Evolutionary conservation across 352 stramenopile genomes (phyloP), one percentile per base, ranked within the genome.

Genomic region (Globisporangium ultimum): DNA sequence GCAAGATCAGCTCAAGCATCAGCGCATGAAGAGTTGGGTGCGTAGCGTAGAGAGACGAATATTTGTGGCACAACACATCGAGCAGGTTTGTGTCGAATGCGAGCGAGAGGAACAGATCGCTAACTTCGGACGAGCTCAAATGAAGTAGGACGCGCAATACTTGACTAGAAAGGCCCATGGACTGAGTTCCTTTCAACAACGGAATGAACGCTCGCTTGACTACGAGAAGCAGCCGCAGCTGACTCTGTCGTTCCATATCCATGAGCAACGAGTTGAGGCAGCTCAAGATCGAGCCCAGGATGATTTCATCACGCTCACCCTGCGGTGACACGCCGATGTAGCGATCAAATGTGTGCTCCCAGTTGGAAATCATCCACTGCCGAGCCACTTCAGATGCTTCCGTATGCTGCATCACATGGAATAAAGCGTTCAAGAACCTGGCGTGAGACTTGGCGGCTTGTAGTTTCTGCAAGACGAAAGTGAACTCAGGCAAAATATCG

Each of bases 351-450:
- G 74, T 57, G 13, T 60, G 18, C 47, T 86, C 68, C 81, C 77
- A 88, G 17, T 68, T 52, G 1, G 41, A 17, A 10, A 68, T 58
- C 40, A 88, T 63, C 5, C 53, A 64, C 11, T 40, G n/a, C 4
- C 77, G 61, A 9, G 63, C 63, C 36, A 43, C 53, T 43, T 49
- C 22, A 34, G 56, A 70, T 36, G 65, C 67, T 40, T 63, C 40
- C 8, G 72, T 76, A 1, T 80, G 58, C 24, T 71, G 72, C 36
- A 81, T 61, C 51, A 85, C 54, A 43, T 83, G 67, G 47, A 89
- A 91, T 4, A 89, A 13, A 17, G 72, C 78, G 48, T 91, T 88
- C 42, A 89, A 47, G 34, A 83, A 91, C 22, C 70, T 78, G 1
- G 67, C 68, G 50, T 88, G 78, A n/a, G 81, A 88, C 36, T 75